These are phyloP conservation scores for Gonapodya sp. DNA, from an alignment of 192 early-diverging fungal genomes.

Conservation along the genomic window DNA sequence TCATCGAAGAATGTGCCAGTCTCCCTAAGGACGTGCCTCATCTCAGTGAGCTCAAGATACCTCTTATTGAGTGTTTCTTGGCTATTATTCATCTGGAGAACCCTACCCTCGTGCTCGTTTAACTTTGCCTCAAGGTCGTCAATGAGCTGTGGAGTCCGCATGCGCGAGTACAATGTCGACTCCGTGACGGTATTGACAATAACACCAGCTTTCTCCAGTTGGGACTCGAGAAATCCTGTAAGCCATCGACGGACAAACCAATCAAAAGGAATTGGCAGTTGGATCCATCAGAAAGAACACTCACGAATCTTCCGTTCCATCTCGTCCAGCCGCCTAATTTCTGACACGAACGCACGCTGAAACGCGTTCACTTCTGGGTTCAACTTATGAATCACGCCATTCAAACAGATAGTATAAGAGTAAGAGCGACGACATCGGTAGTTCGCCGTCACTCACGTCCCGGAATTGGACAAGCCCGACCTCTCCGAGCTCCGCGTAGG, in stretches of 20 bases:
- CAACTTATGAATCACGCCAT: slow-evolving; percentile 53
- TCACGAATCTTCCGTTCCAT: slow-evolving; percentile 91
- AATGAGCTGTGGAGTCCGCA: slow-evolving; percentile 78
- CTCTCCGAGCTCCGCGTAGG: slow-evolving; percentile 89
- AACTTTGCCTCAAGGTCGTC: slow-evolving; percentile 84
- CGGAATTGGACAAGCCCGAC: slow-evolving; percentile 88
- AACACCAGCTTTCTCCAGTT: slow-evolving; percentile 73
- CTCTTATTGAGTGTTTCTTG: slow-evolving; percentile 81
- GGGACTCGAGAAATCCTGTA: slow-evolving; percentile 67
- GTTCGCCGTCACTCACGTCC: slow-evolving; percentile 57
- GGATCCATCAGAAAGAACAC: slow-evolving; percentile 16
- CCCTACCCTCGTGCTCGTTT: slow-evolving; percentile 67
- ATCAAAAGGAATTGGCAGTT: neutral
- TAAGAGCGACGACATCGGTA: no score
- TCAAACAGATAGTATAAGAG: slow-evolving; percentile 5
- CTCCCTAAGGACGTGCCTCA: slow-evolving; percentile 80
- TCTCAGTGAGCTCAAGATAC: slow-evolving; percentile 81
- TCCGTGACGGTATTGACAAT: slow-evolving; percentile 21
- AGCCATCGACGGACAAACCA: neutral
- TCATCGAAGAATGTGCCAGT: slow-evolving; percentile 72
- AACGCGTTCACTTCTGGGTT: slow-evolving; percentile 93
- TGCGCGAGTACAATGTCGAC: slow-evolving; percentile 30
- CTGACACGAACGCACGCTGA: slow-evolving; percentile 88
- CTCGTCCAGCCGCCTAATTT: slow-evolving; percentile 93
- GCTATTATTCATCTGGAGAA: slow-evolving; percentile 76